Base-by-base conservation (phyloP, 2,329 filamentous ascomycete species). In the Podosphaera fusca region DNA sequence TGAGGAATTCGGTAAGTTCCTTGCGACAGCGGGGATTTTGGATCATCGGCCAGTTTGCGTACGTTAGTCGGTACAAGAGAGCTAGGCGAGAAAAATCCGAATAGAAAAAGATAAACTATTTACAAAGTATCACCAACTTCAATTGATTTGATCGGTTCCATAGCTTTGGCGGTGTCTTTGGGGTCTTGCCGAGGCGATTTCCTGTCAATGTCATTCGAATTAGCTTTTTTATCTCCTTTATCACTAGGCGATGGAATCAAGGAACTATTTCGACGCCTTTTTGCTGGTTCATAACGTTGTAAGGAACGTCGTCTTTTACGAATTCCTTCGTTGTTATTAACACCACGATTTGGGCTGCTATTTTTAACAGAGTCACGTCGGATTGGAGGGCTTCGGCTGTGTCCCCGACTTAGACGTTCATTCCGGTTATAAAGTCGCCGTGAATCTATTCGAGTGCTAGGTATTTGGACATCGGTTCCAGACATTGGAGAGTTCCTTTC, bases 141-240 rank as follows among this genome's bases (percentile, higher is more conserved):
- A 62, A 67, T 66, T 63, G 63, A 61, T 59, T 67, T 63, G 61
- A 57, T 59, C 46, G 61, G 58, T 58, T 57, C 59, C 38, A 14
- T 42, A 59, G 61, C 61, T 56, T 52, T 55, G 55, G 60, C 61
- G 40, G 50, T 62, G 12, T 54, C 58, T 57, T 64, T 62, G 56
- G 47, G 60, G 34, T 63, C 61, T 58, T 56, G 60, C 51, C 29
- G 58, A 55, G 62, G 55, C 9, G 61, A 62, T 59, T 58, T 58
- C 59, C 61, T 65, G 69, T 69, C 72, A 65, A 70, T 68, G 69
- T 73, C 67, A 70, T 71, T 69, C 69, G 69, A 69, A 78, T 81
- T 77, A 80, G 74, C 75, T 67, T 72, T 73, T 69, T 70, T 76
- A 68, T 72, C 68, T 70, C 70, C 73, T 65, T 67, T 67, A 67